Base-by-base conservation (phyloP, 2,329 filamentous ascomycete genomes). In the Spiromastix sp. region DNA sequence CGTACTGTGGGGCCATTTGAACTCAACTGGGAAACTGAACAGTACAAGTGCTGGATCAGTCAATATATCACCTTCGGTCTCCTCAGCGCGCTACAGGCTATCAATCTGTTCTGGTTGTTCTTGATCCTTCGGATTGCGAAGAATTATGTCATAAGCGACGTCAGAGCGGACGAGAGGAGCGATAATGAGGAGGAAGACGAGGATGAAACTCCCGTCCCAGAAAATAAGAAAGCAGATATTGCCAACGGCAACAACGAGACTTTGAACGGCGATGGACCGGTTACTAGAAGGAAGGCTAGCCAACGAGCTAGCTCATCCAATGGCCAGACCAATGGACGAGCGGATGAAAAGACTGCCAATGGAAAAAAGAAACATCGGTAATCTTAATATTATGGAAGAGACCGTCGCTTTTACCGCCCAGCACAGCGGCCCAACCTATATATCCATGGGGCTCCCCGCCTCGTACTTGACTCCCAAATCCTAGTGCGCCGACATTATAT, bases 11-110 rank as follows among this genome's bases (percentile, higher is more conserved):
- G 64, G 12, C 63, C 65, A 4, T 66, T 62, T 42, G 57, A 62
- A 33, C 50, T 66, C 31, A 61, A 67, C 48, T 68, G 65, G 65
- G 64, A 66, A 41, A 64, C 62, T 2, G 57, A 64, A 36, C 63
- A 66, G 41, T 66, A 66, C 45, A 66, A 66, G 46, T 66, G 63
- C 48, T 63, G 60, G 60, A 61, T 66, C 48, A 63, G 59, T 45
- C 63, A 66, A 39, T 57, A 57, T 38, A 66, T 66, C 39, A 65
- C 62, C 0, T 65, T 68, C 34, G 48, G 50, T 17, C 46, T 66
- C 31, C 57, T 68, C 3, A 60, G 57, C 20, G 56, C 57, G 42
- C 49, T 68, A 26, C 64, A 68, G 43, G 56, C 59, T 11, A 59
- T 67, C 19, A 67, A 66, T 28, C 49, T 67, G 31, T 63, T 66